These are phyloP conservation scores for Pulveroboletus ravenelii DNA, from an alignment of 768 basidiomycete species.

Conservation along the genomic window DNA sequence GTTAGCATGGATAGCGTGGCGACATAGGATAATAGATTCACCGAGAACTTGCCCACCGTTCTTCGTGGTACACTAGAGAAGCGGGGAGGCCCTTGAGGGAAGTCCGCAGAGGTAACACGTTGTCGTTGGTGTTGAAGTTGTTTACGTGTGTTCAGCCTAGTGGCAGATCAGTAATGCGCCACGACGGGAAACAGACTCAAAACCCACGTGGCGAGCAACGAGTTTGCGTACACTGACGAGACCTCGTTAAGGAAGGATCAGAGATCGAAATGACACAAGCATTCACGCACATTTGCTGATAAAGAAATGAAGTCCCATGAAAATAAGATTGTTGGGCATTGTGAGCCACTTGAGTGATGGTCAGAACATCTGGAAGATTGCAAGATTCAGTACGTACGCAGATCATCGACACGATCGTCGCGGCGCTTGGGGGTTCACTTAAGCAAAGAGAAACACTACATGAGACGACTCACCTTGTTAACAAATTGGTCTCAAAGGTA, in stretches of 20 bases:
- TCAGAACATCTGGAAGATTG: not conserved
- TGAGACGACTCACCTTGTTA: constrained; percentile 37
- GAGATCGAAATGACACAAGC: not conserved
- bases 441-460: not conserved
- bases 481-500: constrained; percentile 48
- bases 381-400: constrained; percentile 32
- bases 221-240: constrained; percentile 45
- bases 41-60: constrained; percentile 3
- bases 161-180: not conserved
- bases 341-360: constrained; percentile 36
- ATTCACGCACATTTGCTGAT: constrained; percentile 44
- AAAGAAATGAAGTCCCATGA: constrained; percentile 50
- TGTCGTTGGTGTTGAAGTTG: constrained; percentile 28
- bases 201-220: constrained; percentile 41
- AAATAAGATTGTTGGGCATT: constrained; percentile 45
- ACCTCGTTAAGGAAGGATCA: not conserved
- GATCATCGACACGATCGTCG: constrained; percentile 39
- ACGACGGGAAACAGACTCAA: not conserved
- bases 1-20: not conserved
- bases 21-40: constrained; percentile 2
- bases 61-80: constrained; percentile 18
- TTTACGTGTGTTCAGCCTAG: constrained; percentile 37
- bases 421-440: constrained; percentile 27
- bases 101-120: constrained; percentile 27
- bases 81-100: constrained; percentile 25